phyloP scores from a whole-genome alignment of 2,329 filamentous ascomycete genomes.

The Phyllosticta capitalensis region DNA sequence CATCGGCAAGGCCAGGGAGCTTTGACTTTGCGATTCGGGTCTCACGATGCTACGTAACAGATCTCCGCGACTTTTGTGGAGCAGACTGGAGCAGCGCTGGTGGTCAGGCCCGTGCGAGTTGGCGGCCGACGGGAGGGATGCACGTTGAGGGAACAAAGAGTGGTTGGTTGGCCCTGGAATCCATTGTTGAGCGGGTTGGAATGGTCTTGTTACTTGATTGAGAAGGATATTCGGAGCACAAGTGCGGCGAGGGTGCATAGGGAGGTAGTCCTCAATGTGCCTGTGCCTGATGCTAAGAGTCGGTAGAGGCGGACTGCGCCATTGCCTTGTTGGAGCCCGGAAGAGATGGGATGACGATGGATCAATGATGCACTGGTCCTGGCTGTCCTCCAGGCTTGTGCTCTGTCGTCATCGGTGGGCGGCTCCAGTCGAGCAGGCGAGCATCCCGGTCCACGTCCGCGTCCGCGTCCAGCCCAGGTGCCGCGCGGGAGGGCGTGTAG shows the following conservation, averaged over 20 bases:
- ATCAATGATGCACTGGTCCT: neutral
- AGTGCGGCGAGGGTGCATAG: neutral
- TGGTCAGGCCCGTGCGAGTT: conserved; percentile 3
- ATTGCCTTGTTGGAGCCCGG: too few species aligned
- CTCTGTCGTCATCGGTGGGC: neutral
- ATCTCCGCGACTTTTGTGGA: conserved; percentile 10
- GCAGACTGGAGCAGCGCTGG: conserved; percentile 1
- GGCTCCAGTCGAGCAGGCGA: neutral
- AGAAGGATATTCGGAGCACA: too few species aligned
- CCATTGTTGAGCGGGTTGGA: neutral
- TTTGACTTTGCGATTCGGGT: neutral
- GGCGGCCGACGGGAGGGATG: conserved; percentile 3
- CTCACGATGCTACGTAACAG: conserved; percentile 2
- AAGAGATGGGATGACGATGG: too few species aligned
- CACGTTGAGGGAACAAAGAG: neutral
- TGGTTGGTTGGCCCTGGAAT: neutral
- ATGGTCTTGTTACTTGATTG: neutral
- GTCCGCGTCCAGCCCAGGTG: too few species aligned
- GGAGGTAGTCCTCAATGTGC: neutral
- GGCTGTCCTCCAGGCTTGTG: neutral
- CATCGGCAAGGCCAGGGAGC: neutral
- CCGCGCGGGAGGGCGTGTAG: too few species aligned
- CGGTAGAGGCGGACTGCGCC: too few species aligned
- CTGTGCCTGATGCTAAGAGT: too few species aligned
- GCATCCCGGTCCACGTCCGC: neutral